Base-by-base conservation (phyloP, 768 basidiomycete genomes). In the Termitomyces heimii region DNA sequence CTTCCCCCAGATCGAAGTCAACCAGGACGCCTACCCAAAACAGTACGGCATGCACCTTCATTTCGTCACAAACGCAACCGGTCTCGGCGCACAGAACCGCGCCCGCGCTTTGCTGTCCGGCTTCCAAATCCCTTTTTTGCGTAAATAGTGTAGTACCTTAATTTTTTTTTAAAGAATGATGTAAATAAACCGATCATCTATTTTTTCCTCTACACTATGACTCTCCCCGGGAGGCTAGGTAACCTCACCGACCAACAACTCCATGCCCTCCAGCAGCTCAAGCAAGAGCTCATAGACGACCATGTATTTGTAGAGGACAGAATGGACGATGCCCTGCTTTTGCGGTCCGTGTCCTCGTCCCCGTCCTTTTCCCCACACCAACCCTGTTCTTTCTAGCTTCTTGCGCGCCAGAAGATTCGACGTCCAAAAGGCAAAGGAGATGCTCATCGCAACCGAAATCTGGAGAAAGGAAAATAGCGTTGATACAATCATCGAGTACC, bases 1-100 rank as follows among this genome's bases (percentile, higher is more conserved):
- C 64, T 99, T 98, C 77, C 96, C 96, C 1, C 92, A 96, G 73
- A 89, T 98, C 56, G 96, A 98, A 74, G 87, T 94, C 70, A 97
- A 97, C 69, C 71, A 89, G 43, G 95, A 98, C 66, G 73, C 89
- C 29, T 99, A 98, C 68, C 92, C 94, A 5, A 83, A 82, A 62
- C 68, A 83, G 46, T 88, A 87, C 65, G 96, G 96, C 20, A 92
- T 99, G 83, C 91, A 98, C 67, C 85, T 99, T 37, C 91, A 95
- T 68, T 94, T 96, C 68, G 79, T 94, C 56, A 98, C 96, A 22
- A 93, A 89, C 67, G 89, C 91, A 5, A 77, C 78, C 45, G 96
- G 96, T 0, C 72, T 85, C n/a, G 92, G 92, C 13, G 95, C 95
- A 7, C 91, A 97, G 74, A 89, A 94, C 68, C 79, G 83, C 57